Conservation (phyloP, 2,329 filamentous ascomycete species). For the Phyllachora maydis region DNA sequence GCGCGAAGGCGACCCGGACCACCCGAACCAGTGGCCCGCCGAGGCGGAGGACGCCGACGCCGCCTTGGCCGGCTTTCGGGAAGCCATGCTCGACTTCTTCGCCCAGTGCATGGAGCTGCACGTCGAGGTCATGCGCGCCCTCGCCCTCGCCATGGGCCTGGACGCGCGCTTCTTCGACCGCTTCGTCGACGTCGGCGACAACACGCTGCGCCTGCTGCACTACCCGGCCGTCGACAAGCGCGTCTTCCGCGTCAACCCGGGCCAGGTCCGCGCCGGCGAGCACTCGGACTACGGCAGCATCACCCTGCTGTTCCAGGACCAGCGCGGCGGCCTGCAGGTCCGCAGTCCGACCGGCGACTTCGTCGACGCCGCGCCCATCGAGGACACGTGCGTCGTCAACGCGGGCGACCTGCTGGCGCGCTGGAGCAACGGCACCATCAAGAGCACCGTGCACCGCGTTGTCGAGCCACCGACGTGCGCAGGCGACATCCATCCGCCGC, state of each 20-base stretch:
- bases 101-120: slow-evolving; percentile 56
- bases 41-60: slow-evolving; percentile 16
- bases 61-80: slow-evolving; percentile 38
- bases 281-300: slow-evolving; percentile 49
- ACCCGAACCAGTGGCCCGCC: slow-evolving; percentile 60
- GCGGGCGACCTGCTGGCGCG: slow-evolving; percentile 70
- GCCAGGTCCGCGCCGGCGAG: slow-evolving; percentile 55
- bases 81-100: slow-evolving; percentile 58
- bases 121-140: slow-evolving; percentile 60
- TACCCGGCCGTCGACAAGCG: slow-evolving; percentile 49
- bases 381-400: slow-evolving; percentile 69
- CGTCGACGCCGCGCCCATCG: slow-evolving; percentile 66
- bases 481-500: slow-evolving; percentile 42
- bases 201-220: slow-evolving; percentile 54
- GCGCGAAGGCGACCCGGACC: slow-evolving; percentile 31
- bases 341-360: slow-evolving; percentile 57
- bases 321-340: slow-evolving; percentile 31
- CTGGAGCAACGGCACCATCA: slow-evolving; percentile 85
- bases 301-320: slow-evolving; percentile 41
- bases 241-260: slow-evolving; percentile 44
- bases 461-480: slow-evolving; percentile 53
- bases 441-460: slow-evolving; percentile 75
- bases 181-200: slow-evolving; percentile 50
- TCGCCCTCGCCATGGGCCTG: slow-evolving; percentile 63
- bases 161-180: slow-evolving; percentile 54